These are phyloP conservation scores for Rhizoclosmatium globosum DNA, from an alignment of 192 early-diverging fungal genomes.

Conservation along the genomic window DNA sequence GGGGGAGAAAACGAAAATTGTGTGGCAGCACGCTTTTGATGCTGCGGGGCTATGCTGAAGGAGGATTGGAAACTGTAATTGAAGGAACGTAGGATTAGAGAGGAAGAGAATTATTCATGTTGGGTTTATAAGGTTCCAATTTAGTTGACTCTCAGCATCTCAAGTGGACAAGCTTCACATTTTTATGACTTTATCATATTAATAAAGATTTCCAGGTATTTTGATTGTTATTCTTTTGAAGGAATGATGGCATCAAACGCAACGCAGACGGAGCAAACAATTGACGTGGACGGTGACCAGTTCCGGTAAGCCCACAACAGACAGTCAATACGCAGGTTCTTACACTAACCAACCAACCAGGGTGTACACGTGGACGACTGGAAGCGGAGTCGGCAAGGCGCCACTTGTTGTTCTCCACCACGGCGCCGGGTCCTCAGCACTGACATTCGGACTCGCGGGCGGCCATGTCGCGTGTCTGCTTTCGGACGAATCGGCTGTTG, in stretches of 20 bases:
- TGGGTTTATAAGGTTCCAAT: background rate
- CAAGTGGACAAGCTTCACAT: too few relatives aligned
- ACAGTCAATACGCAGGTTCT: too few relatives aligned
- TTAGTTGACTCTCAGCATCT: too few relatives aligned
- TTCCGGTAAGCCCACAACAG: background rate
- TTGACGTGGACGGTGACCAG: background rate
- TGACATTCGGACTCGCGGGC: constrained; percentile 47
- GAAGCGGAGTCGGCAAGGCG: background rate
- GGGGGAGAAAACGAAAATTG: constrained; percentile 1
- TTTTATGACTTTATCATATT: too few relatives aligned
- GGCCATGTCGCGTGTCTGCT: constrained; percentile 12
- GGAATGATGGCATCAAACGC: background rate
- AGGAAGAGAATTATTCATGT: too few relatives aligned
- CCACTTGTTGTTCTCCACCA: constrained; percentile 57
- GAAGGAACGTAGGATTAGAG: background rate
- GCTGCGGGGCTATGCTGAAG: background rate
- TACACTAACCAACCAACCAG: background rate
- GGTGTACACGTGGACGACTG: background rate
- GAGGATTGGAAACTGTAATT: background rate
- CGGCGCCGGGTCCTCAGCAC: constrained; percentile 53
- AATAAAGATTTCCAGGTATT: too few relatives aligned
- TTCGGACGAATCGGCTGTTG: constrained; percentile 2
- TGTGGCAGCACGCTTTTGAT: too few relatives aligned
- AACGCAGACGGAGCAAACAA: background rate
- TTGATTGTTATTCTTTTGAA: too few relatives aligned